Base-by-base conservation (phyloP, 2,329 filamentous ascomycete species). In the Shiraia sp. region DNA sequence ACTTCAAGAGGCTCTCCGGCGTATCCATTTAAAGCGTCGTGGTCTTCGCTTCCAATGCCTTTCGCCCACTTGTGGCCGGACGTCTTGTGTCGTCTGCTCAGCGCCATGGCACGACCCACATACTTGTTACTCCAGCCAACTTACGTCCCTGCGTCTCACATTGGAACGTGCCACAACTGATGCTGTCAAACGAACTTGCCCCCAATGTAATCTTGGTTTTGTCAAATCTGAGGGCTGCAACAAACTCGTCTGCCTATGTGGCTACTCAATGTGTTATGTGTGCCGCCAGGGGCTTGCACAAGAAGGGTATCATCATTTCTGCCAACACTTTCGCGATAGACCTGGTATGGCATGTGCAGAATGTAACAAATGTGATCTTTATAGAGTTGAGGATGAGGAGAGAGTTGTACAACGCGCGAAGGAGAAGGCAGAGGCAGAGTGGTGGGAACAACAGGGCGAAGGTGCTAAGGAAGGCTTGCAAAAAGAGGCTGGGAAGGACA, bases 201-300 rank as follows among this genome's bases (percentile, higher is more conserved):
- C 93, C 7, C 82, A 86, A 33, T 99, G 93, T 75, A 86, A 88
- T 55, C 88, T 91, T 8, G 88, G 86, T 12, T 97, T 97, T 66
- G 88, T 99, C 71, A 97, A 97, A 69, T 86, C 84, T 6, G 85
- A 86, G 17, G 93, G 93, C 59, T 99, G 93, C 79, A 99, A 99
- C 76, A 97, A 97, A 73, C 79, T 99, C 28, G 92, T 90, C 5
- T 97, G 93, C 65, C 85, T 90, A 12, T 99, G 93, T 70, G 93
- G 93, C 7, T 97, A 97, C 72, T 87, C 88, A 57, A 97, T 97
- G 92, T 99, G 93, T 68, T 99, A 99, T 63, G 83, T 97, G 32
- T 99, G 93, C 69, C 88, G 93, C 28, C 64, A 70, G 29, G 71
- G 74, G n/a, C 71, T 79, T 13, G 74, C 80, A 35, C 46, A 73